A percentile compares a stretch with the other conserved stretches of the same genome.
Conservation (phyloP, 2,329 filamentous ascomycete species). For the Alternaria arborescens region DNA sequence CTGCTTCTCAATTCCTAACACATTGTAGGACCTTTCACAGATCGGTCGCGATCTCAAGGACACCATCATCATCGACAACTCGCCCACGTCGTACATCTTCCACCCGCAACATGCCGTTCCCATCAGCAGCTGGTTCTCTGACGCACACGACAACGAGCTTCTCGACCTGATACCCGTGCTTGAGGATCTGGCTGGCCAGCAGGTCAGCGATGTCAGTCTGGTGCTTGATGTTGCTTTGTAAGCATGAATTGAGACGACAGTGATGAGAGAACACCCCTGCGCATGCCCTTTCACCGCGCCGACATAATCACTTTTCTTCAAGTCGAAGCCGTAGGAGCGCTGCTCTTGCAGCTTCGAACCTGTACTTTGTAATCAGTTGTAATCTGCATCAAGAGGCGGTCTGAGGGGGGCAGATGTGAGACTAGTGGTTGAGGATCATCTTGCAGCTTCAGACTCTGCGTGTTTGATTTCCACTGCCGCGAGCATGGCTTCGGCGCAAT, state of each 20-base stretch:
- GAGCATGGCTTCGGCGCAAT: slow-evolving; percentile 11
- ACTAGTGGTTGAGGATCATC: slow-evolving; percentile 3
- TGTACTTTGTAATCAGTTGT: slow-evolving; percentile 53
- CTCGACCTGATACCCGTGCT: slow-evolving; percentile 97
- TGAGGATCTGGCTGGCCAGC: slow-evolving; percentile 88
- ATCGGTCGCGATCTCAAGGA: slow-evolving; percentile 94
- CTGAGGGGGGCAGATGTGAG: slow-evolving; percentile 14
- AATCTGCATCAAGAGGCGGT: slow-evolving; percentile 47
- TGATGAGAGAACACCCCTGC: slow-evolving; percentile 35
- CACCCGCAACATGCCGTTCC: slow-evolving; percentile 98
- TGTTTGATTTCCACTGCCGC: slow-evolving; percentile 1
- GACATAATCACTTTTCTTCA: slow-evolving; percentile 32
- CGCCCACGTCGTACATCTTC: slow-evolving; percentile 98
- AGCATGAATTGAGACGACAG: slow-evolving; percentile 32
- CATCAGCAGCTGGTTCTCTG: slow-evolving; percentile 99
- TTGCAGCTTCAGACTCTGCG: slow-evolving; percentile 6
- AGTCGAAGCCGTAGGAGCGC: slow-evolving; percentile 11
- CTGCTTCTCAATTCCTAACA: background rate
- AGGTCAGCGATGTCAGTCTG: slow-evolving; percentile 94
- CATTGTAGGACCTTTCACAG: slow-evolving; percentile 81
- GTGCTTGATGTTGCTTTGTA: slow-evolving; percentile 87
- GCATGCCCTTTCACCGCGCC: slow-evolving; percentile 34
- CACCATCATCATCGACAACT: slow-evolving; percentile 99
- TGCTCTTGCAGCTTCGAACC: slow-evolving; percentile 16
- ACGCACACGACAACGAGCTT: slow-evolving; percentile 98